Percentiles rank a stretch among this genome's conserved stretches.
phyloP scores from a whole-genome alignment of 306 rosid species.

The peach (Prunus persica) region DNA sequence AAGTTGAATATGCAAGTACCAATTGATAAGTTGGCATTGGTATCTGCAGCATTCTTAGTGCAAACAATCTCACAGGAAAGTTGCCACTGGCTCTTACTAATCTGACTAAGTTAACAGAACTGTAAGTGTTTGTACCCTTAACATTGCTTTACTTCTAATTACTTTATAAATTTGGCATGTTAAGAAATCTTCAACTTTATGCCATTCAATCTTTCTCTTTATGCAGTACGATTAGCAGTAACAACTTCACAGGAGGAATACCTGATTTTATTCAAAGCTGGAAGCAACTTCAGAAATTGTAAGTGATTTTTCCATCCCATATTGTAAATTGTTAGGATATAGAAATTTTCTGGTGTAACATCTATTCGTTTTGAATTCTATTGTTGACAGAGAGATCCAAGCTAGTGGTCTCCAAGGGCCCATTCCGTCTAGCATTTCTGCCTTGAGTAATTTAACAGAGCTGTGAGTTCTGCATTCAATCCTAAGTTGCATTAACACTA shows the following conservation, averaged over 20 bases:
- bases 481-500: not conserved
- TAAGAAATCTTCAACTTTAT: not conserved
- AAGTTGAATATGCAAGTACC: conserved; percentile 2
- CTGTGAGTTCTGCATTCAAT: conserved; percentile 24
- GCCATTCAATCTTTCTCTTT: not conserved
- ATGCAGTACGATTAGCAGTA: conserved; percentile 32
- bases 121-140: conserved; percentile 20
- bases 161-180: not conserved
- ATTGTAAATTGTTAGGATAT: not conserved
- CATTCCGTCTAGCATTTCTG: conserved; percentile 28
- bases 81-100: conserved; percentile 13
- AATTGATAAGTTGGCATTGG: not conserved
- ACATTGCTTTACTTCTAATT: not conserved
- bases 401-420: conserved; percentile 34
- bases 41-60: conserved; percentile 10
- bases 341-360: not conserved
- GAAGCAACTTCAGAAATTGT: conserved; percentile 24
- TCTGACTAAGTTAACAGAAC: conserved; percentile 17
- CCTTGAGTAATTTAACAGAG: conserved; percentile 4
- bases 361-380: not conserved
- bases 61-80: conserved; percentile 34
- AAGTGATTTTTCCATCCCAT: not conserved
- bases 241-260: conserved; percentile 30
- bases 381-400: conserved; percentile 25
- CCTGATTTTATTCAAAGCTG: conserved; percentile 12